phyloP scores from a whole-genome alignment of 2,329 filamentous ascomycete species.

The Fusarium sp. region DNA sequence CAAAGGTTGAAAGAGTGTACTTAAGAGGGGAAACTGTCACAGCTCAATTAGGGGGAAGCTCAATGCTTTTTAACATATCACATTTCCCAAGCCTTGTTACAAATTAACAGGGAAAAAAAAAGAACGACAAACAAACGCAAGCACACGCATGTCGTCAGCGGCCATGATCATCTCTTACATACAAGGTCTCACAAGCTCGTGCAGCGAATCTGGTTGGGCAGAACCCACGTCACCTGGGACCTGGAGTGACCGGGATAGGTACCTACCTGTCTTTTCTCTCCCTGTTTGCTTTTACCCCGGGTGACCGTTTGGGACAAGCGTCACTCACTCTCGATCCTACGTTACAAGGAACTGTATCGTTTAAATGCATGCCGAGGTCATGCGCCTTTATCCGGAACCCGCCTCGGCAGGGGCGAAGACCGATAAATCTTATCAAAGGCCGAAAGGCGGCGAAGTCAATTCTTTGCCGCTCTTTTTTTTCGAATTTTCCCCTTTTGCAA shows the following conservation, averaged over 20 bases:
- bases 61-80: slow-evolving; percentile 17
- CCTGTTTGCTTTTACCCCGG: background rate
- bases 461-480: background rate
- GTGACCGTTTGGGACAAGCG: background rate
- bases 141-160: slow-evolving; percentile 35
- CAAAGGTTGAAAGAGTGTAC: background rate
- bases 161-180: slow-evolving; percentile 29
- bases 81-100: slow-evolving; percentile 8
- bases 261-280: background rate
- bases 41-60: background rate
- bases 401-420: slow-evolving; percentile 38
- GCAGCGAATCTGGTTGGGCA: slow-evolving; percentile 30
- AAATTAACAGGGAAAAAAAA: slow-evolving; percentile 3
- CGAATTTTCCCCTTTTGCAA: background rate
- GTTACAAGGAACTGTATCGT: background rate
- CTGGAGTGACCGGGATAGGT: slow-evolving; percentile 1
- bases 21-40: background rate
- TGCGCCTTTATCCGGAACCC: background rate
- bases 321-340: background rate
- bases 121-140: slow-evolving; percentile 11
- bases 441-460: slow-evolving; percentile 17
- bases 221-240: slow-evolving; percentile 28
- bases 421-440: slow-evolving; percentile 33
- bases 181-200: slow-evolving; percentile 27
- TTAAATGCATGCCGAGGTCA: slow-evolving; percentile 38